Evolutionary conservation across 805 yeast species (phyloP).

Genomic region (Nakazawaea populi): DNA sequence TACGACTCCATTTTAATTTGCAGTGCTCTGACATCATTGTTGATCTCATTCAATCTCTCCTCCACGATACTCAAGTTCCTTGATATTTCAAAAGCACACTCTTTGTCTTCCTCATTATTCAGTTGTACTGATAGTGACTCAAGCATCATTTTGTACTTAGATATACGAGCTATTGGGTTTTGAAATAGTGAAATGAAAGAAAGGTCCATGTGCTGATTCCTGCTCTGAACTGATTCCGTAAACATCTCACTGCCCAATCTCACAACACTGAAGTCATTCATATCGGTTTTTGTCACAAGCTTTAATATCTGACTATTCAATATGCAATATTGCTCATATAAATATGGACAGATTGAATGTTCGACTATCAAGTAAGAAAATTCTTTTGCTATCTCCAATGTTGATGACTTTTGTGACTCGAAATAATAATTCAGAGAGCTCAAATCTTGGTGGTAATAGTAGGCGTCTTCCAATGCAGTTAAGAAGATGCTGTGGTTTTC

Average conservation of each 20-base stretch:
- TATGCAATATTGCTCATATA: conserved; percentile 30
- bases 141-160: conserved; percentile 46
- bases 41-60: conserved; percentile 20
- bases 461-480: conserved; percentile 19
- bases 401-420: conserved; percentile 6
- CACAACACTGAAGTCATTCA: conserved; percentile 11
- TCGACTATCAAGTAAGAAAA: conserved; percentile 17
- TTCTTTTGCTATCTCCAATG: conserved; percentile 1
- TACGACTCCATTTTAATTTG: conserved; percentile 15
- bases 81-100: conserved; percentile 13
- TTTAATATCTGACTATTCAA: conserved; percentile 27
- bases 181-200: conserved; percentile 49
- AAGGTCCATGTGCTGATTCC: conserved; percentile 32
- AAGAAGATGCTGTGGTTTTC: conserved; percentile 26
- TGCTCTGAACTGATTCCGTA: conserved; percentile 37
- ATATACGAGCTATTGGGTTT: conserved; percentile 44
- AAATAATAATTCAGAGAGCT: neutral
- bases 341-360: conserved; percentile 19
- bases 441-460: conserved; percentile 11
- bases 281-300: conserved; percentile 24
- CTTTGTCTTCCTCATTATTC: conserved; percentile 14
- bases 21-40: conserved; percentile 16
- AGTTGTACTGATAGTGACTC: conserved; percentile 31
- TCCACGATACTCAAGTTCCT: conserved; percentile 15
- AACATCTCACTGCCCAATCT: conserved; percentile 28